A percentile compares a stretch with the other conserved stretches of the same genome.
phyloP scores from a whole-genome alignment of 1,284 basidiomycete genomes.

The Lignosus rhinocerotis region DNA sequence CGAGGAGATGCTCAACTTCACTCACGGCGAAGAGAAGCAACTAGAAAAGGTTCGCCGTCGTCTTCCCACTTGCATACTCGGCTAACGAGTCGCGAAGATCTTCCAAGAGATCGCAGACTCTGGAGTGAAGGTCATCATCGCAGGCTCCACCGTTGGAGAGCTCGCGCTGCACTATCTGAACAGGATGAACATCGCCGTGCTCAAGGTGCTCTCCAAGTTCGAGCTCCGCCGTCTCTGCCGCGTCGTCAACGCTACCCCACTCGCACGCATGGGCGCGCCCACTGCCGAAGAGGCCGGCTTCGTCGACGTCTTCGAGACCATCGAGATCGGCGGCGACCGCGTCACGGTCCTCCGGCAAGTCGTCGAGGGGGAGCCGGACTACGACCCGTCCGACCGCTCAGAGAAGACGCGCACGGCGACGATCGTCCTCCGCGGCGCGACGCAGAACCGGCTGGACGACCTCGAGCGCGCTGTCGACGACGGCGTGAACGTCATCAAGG shows the following conservation, averaged over 20 bases:
- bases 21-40: conserved; percentile 93
- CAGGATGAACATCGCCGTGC: conserved; percentile 89
- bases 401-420: conserved; percentile 88
- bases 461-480: conserved; percentile 95
- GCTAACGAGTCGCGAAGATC: conserved; percentile 54
- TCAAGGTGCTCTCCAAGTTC: conserved; percentile 98
- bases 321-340: conserved; percentile 96
- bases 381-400: conserved; percentile 43
- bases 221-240: conserved; percentile 93
- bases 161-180: conserved; percentile 98
- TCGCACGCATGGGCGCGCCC: conserved; percentile 94
- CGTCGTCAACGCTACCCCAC: conserved; percentile 94
- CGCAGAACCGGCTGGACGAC: conserved; percentile 93
- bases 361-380: conserved; percentile 58
- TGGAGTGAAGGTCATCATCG: conserved; percentile 92
- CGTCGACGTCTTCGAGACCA: conserved; percentile 93
- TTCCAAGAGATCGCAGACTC: conserved; percentile 97
- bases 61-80: neutral
- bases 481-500: conserved; percentile 96
- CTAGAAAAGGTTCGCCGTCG: conserved; percentile 77
- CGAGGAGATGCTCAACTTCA: conserved; percentile 96
- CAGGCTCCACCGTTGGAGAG: conserved; percentile 92
- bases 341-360: conserved; percentile 96
- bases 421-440: conserved; percentile 96
- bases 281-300: conserved; percentile 95